Base-by-base conservation (phyloP, 2,329 filamentous ascomycete species). In the Sclerotinia spermophila region DNA sequence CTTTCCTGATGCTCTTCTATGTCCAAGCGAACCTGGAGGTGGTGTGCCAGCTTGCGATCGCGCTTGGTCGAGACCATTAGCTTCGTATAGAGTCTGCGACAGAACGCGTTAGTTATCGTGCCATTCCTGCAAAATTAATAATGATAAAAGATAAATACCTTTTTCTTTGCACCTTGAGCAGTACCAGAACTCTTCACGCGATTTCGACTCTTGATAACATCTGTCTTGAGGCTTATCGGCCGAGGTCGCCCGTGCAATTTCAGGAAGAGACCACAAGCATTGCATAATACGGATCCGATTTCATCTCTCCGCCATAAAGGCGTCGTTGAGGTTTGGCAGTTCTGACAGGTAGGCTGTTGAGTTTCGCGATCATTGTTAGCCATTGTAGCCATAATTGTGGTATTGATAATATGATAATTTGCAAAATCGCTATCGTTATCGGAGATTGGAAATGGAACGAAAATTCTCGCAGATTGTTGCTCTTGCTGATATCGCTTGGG, bases 191-290 rank as follows among this genome's bases (percentile, higher is more conserved):
- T 96, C 86, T 98, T 98, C 77, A 98, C 95, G 75, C 96, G 90
- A 83, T 99, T 99, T 78, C 96, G 93, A 84, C 94, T 97, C 86
- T 99, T 99, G 84, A 99, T 99, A 76, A 98, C 95, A 84, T 99
- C 96, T 64, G 96, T 98, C 86, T 99, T 99, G 77, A 99, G 87
- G 77, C 93, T 97, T 81, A 97, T 97, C 76, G 96, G 96, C 70
- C 96, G 90, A 72, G 96, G 89, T 38, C 94, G 92, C 74, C 94
- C 94, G 81, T 99, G 96, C 76, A 99, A 87, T 86, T 99, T 99
- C 78, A 98, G 87, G 82, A 98, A 99, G 71, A 99, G 87, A 72
- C 96, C 96, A 82, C 96, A 99, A 78, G 96, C 96, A 83, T 99
- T 99, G 89, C 96, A 99, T 67, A 99, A 91, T 51, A 99, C 95